Percentiles rank a stretch among this genome's conserved stretches.
These are phyloP conservation scores for Apiotrichum sp. DNA, from an alignment of 1,284 basidiomycete species.

Conservation along the genomic window DNA sequence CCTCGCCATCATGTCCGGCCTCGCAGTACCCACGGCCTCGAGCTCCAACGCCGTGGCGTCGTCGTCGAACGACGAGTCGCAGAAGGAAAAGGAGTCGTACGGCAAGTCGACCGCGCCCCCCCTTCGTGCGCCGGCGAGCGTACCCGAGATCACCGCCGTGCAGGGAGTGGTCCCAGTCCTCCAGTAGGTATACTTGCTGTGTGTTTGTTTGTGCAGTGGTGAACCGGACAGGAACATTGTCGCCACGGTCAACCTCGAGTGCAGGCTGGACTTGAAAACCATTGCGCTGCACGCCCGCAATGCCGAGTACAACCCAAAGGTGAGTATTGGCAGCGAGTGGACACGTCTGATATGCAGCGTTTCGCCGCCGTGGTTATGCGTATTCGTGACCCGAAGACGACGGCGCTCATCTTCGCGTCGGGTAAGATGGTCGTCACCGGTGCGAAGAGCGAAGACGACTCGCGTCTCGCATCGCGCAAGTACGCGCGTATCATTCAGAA, in stretches of 20 bases:
- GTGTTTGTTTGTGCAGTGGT: neutral
- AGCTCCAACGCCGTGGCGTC: neutral
- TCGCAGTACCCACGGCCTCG: conserved; percentile 19
- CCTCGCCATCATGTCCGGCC: conserved; percentile 21
- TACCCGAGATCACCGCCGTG: conserved; percentile 76
- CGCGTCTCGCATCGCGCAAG: conserved; percentile 92
- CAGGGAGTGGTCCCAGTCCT: conserved; percentile 91
- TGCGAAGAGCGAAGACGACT: conserved; percentile 98
- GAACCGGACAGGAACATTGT: conserved; percentile 72
- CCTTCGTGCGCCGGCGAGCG: conserved; percentile 25
- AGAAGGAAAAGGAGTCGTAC: conserved; percentile 12
- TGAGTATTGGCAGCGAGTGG: conserved; percentile 50
- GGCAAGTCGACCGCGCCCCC: conserved; percentile 17
- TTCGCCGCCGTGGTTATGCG: conserved; percentile 99
- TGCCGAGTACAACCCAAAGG: conserved; percentile 99
- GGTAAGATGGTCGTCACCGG: conserved; percentile 99
- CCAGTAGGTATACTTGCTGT: conserved; percentile 53
- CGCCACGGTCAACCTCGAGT: conserved; percentile 97
- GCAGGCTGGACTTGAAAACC: conserved; percentile 94
- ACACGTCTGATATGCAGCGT: conserved; percentile 64
- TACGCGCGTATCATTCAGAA: conserved; percentile 99
- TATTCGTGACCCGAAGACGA: conserved; percentile 99
- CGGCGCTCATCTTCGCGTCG: conserved; percentile 97
- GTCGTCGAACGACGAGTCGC: neutral
- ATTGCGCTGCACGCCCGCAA: conserved; percentile 97